phyloP scores from a whole-genome alignment of 208 protist species.

The Porcisia deanei region DNA sequence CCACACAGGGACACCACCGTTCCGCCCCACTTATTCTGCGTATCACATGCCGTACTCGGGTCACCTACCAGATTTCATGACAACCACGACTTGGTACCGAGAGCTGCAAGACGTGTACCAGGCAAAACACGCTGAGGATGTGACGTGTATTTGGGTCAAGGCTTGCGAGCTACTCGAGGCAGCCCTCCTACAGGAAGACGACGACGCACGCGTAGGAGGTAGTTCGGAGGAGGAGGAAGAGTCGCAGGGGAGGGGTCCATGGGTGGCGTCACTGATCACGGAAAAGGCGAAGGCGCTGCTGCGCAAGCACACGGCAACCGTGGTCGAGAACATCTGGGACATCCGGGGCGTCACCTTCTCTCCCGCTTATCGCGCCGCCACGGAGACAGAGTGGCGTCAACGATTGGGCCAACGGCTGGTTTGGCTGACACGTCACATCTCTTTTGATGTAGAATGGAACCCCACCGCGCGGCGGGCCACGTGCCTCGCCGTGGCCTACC shows the following conservation, averaged over 20 bases:
- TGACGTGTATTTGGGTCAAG: constrained; percentile 23
- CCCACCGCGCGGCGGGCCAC: constrained; percentile 10
- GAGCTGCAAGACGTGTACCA: constrained; percentile 86
- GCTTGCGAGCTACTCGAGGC: constrained; percentile 26
- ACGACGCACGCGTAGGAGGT: background rate
- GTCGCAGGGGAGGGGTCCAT: too few relatives aligned
- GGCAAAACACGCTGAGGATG: constrained; percentile 58
- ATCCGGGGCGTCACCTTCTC: constrained; percentile 34
- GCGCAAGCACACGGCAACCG: background rate
- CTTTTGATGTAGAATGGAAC: constrained; percentile 5
- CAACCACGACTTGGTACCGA: constrained; percentile 93
- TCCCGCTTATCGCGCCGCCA: background rate
- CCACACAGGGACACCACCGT: background rate
- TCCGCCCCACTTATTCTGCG: background rate
- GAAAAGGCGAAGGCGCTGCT: constrained; percentile 13
- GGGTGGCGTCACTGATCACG: background rate
- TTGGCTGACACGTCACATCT: constrained; percentile 12
- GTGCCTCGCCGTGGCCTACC: constrained; percentile 22
- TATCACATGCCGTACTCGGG: constrained; percentile 81
- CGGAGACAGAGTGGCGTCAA: constrained; percentile 17
- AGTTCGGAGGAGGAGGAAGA: background rate
- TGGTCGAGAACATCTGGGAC: constrained; percentile 56
- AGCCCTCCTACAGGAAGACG: background rate
- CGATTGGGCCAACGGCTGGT: constrained; percentile 9
- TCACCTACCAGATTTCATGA: constrained; percentile 94